Evolutionary conservation across 116 monocot genomes (phyloP), one percentile per base, ranked within the genome.

Genomic region (Iris pallida): DNA sequence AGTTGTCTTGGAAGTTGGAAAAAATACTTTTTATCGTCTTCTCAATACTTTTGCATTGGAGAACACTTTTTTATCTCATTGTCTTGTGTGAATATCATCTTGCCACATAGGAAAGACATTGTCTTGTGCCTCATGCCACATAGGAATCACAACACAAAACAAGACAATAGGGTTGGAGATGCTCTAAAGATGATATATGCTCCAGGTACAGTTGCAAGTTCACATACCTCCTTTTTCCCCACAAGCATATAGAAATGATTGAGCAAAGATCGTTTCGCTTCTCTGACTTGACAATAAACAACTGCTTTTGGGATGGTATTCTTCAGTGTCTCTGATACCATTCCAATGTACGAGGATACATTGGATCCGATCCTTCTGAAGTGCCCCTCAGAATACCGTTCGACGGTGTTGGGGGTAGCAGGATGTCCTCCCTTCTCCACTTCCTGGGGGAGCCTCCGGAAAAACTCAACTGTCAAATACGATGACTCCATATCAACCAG

Each of bases 401-500:
- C 94, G 18, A 85, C 44, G n/a, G 70, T 68, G 13, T 79, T 55
- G 42, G 78, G 76, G 46, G 80, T 70, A 1, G 70, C 56, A 14
- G 78, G 73, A 80, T 83, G 85, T 9, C 85, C 73, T 17, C 82
- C 94, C 80, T 82, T 90, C 42, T 90, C 90, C 63, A 82, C 53
- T 55, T 95, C 95, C 54, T 91, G 91, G 8, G 95, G 91, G 61
- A 95, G 95, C 70, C 75, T 91, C 60, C 95, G 76, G 75, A 95
- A 95, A 80, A 96, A 91, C 4, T 96, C 92, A 57, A 91, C 95
- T 11, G 95, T 96, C 63, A 91, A 64, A 55, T 91, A 96, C 55
- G 88, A 68, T 51, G 91, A 76, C 69, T 96, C 91, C 92, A 96
- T 96, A 58, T 96, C 91, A 13, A 91, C 95, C 15, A 96, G 79